Evolutionary conservation across 805 yeast species (phyloP).

Genomic region (Cyberlindnera maritima): DNA sequence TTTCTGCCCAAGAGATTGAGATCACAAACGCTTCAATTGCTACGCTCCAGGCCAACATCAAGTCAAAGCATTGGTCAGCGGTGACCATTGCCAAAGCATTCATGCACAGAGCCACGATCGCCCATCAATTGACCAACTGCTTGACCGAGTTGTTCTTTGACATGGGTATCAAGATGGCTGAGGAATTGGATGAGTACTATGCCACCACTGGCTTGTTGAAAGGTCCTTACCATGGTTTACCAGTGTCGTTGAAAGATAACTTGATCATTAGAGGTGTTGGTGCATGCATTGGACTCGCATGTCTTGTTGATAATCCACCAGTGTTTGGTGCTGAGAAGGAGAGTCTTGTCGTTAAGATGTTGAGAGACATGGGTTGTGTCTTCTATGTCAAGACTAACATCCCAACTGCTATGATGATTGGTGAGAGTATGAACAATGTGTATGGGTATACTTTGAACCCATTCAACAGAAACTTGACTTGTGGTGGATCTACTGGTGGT

Average conservation of each 20-base stretch:
- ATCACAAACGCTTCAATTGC: conserved; percentile 22
- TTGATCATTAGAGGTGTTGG: conserved; percentile 42
- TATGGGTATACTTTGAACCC: conserved; percentile 49
- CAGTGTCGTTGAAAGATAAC: conserved; percentile 55
- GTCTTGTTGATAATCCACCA: conserved; percentile 31
- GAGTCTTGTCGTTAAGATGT: conserved; percentile 19
- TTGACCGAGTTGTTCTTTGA: conserved; percentile 42
- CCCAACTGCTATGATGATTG: conserved; percentile 49
- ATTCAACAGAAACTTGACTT: conserved; percentile 36
- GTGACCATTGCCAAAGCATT: conserved; percentile 50
- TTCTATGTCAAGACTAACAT: conserved; percentile 53
- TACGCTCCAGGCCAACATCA: conserved; percentile 28
- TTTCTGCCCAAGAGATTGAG: conserved; percentile 35
- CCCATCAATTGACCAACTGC: conserved; percentile 49
- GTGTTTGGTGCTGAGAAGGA: conserved; percentile 22
- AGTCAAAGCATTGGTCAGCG: conserved; percentile 35
- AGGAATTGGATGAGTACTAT: conserved; percentile 49
- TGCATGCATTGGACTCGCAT: conserved; percentile 45
- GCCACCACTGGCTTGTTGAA: conserved; percentile 45
- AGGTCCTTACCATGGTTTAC: conserved; percentile 70
- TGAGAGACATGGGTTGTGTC: conserved; percentile 48
- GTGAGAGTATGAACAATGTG: conserved; percentile 43
- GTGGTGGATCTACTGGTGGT: conserved; percentile 56
- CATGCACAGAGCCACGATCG: conserved; percentile 55
- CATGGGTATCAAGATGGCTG: conserved; percentile 55